phyloP scores from a whole-genome alignment of 2,329 filamentous ascomycete species.

The Tolypocladium ophioglossoides region DNA sequence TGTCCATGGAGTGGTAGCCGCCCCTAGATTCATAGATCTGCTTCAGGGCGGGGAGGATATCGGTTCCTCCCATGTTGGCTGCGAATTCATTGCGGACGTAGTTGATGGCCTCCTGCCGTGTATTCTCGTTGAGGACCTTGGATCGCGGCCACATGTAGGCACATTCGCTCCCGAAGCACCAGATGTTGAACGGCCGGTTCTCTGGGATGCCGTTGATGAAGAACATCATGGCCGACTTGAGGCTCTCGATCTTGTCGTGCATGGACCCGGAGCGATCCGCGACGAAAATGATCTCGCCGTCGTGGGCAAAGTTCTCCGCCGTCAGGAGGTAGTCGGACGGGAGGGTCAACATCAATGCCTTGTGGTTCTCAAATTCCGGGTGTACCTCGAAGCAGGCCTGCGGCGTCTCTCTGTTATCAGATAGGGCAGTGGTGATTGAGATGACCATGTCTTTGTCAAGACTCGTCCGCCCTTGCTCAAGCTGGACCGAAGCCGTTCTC shows the following conservation, averaged over 20 bases:
- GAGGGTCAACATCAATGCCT: slow-evolving; percentile 2
- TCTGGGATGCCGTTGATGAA: slow-evolving; percentile 46
- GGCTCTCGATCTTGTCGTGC: slow-evolving; percentile 32
- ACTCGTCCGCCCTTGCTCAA: neutral
- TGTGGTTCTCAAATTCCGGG: neutral
- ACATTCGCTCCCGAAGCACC: slow-evolving; percentile 20
- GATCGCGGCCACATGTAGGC: slow-evolving; percentile 1
- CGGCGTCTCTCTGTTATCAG: neutral
- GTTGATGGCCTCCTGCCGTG: neutral
- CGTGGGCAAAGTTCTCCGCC: neutral
- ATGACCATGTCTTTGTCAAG: slow-evolving; percentile 5
- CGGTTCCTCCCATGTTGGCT: slow-evolving; percentile 4
- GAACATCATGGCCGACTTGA: slow-evolving; percentile 39
- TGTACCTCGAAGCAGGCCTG: slow-evolving; percentile 2
- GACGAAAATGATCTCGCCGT: slow-evolving; percentile 4
- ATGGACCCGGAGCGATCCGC: slow-evolving; percentile 28
- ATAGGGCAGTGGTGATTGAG: neutral
- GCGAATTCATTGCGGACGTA: slow-evolving; percentile 1
- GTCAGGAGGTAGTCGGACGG: neutral
- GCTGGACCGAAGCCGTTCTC: slow-evolving; percentile 1
- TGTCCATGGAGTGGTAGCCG: neutral
- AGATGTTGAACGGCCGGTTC: slow-evolving; percentile 27
- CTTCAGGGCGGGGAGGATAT: slow-evolving; percentile 1
- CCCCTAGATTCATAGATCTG: neutral
- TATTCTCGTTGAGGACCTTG: neutral